These are phyloP conservation scores for Ceriops tagal DNA, from an alignment of 345 rosid genomes.

Conservation along the genomic window DNA sequence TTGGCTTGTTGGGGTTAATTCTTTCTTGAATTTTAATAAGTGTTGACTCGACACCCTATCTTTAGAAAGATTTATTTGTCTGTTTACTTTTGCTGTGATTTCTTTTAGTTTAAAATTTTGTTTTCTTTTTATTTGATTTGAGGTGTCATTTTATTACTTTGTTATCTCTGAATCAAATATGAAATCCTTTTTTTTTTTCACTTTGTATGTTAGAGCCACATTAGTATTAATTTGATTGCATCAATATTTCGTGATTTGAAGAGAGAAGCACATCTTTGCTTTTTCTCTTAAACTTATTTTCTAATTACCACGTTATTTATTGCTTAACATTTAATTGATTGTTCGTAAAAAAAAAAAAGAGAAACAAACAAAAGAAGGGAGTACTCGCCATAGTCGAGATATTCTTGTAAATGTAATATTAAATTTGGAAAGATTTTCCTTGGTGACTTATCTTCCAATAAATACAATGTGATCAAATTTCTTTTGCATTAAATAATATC, in stretches of 20 bases:
- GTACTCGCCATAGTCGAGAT: too few species aligned
- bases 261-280: neutral
- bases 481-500: too few species aligned
- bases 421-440: neutral
- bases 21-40: neutral
- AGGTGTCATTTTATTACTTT: neutral
- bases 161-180: slow-evolving; percentile 1
- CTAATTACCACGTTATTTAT: neutral
- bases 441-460: slow-evolving; percentile 6
- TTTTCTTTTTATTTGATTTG: slow-evolving; percentile 2
- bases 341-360: neutral
- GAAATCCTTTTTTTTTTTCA: neutral
- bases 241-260: neutral
- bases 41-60: too few species aligned
- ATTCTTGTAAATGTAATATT: neutral
- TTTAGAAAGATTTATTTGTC: neutral
- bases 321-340: neutral
- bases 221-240: too few species aligned
- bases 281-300: neutral
- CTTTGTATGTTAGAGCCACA: neutral
- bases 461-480: neutral
- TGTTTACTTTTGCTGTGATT: neutral
- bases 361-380: neutral
- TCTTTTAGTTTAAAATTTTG: neutral
- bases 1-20: neutral